These are phyloP conservation scores for Paraphoma sp. DNA, from an alignment of 2,329 filamentous ascomycete species.

Conservation along the genomic window DNA sequence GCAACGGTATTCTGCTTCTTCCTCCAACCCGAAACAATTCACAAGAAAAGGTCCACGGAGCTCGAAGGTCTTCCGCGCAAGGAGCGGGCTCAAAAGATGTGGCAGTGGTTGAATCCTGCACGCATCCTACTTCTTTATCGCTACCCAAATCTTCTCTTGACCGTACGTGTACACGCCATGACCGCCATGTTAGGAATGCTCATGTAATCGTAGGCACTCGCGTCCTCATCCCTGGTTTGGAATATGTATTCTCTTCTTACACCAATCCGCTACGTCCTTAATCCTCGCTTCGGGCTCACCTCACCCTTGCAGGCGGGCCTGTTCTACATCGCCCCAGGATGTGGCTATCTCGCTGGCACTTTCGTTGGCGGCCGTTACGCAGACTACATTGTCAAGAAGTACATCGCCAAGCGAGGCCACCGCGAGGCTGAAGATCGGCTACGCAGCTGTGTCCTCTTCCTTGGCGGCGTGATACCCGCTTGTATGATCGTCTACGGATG, in stretches of 20 bases:
- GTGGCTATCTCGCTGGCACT: slow-evolving; percentile 72
- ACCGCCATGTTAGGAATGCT: neutral
- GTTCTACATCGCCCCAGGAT: slow-evolving; percentile 77
- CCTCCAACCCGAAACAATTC: slow-evolving; percentile 76
- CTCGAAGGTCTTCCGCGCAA: slow-evolving; percentile 61
- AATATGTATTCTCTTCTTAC: slow-evolving; percentile 77
- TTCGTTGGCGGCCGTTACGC: slow-evolving; percentile 76
- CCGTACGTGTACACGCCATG: slow-evolving; percentile 27
- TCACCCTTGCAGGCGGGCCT: slow-evolving; percentile 71
- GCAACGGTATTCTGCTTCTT: slow-evolving; percentile 68
- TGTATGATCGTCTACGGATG: slow-evolving; percentile 75
- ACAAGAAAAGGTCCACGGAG: slow-evolving; percentile 67
- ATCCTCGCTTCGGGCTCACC: slow-evolving; percentile 73
- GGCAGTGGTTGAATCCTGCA: slow-evolving; percentile 70
- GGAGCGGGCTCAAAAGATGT: slow-evolving; percentile 62
- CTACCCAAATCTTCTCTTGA: slow-evolving; percentile 70
- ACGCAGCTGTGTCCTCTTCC: slow-evolving; percentile 59
- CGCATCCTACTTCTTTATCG: slow-evolving; percentile 68
- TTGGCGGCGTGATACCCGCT: slow-evolving; percentile 64
- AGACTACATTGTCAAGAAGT: slow-evolving; percentile 70
- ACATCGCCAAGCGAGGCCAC: slow-evolving; percentile 65
- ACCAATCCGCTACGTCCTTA: slow-evolving; percentile 74
- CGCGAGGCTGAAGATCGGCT: slow-evolving; percentile 74
- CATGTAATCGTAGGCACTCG: slow-evolving; percentile 53
- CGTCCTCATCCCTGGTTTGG: slow-evolving; percentile 71